These are phyloP conservation scores for Chlorella sp. DNA, from an alignment of 139 green algal genomes.

Conservation along the genomic window DNA sequence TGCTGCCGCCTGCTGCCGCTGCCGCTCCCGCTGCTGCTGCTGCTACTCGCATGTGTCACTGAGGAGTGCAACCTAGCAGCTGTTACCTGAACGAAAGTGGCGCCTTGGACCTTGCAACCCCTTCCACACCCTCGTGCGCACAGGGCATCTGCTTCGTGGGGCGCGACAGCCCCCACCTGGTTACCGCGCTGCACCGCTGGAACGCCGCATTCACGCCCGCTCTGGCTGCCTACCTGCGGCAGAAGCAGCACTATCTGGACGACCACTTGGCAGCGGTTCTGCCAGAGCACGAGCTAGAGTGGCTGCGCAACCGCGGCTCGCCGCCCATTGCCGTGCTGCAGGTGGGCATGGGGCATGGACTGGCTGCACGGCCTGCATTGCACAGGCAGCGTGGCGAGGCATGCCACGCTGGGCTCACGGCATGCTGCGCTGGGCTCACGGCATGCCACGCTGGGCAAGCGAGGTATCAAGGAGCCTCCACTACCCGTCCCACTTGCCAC, in stretches of 20 bases:
- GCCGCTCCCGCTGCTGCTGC: too few species aligned
- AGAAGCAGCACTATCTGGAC: not conserved
- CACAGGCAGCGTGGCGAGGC: too few species aligned
- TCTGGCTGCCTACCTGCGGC: constrained; percentile 9
- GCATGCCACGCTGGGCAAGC: too few species aligned
- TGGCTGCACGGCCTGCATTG: too few species aligned
- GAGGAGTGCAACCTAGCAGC: too few species aligned
- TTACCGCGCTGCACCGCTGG: constrained; percentile 19
- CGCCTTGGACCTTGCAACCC: too few species aligned
- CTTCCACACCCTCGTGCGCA: not conserved
- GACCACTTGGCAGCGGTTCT: not conserved
- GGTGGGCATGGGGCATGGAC: not conserved
- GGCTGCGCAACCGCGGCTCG: not conserved
- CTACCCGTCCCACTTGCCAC: not conserved
- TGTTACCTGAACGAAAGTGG: too few species aligned
- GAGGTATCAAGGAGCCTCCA: not conserved
- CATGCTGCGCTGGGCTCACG: too few species aligned
- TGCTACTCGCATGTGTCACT: too few species aligned
- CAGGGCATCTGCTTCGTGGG: constrained; percentile 9
- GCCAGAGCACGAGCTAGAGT: not conserved
- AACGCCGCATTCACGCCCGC: constrained; percentile 17
- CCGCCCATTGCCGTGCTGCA: constrained; percentile 24
- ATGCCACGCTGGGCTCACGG: too few species aligned
- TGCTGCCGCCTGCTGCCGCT: too few species aligned
- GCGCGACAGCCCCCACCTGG: constrained; percentile 7